Evolutionary conservation across 169 alveolate genomes (phyloP).

Genomic region (Amoebophrya sp.): DNA sequence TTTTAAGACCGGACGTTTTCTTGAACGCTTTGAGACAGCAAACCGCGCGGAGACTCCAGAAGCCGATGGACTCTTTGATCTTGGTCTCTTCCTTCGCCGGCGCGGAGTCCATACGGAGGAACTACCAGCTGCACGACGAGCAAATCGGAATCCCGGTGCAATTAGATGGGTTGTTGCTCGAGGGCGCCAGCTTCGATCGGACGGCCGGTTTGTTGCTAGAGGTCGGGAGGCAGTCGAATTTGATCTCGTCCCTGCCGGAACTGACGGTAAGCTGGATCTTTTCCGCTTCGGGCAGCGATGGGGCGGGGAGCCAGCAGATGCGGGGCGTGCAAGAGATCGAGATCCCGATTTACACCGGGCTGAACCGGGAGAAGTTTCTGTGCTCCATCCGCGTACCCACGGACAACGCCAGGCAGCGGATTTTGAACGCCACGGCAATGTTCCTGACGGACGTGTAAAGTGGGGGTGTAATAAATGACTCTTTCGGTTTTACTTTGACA

Average conservation of each 20-base stretch:
- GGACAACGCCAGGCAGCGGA: not conserved
- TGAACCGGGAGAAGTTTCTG: not conserved
- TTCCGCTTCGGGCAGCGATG: no score
- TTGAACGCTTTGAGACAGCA: slow-evolving; percentile 54
- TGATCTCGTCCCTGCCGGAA: not conserved
- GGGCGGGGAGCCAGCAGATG: no score
- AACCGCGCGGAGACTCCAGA: slow-evolving; percentile 37
- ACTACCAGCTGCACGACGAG: no score
- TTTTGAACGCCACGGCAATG: not conserved
- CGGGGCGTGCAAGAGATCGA: not conserved
- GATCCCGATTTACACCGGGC: not conserved
- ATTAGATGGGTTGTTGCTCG: not conserved
- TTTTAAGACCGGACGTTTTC: slow-evolving; percentile 77
- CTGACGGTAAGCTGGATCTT: not conserved
- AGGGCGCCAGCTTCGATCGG: not conserved
- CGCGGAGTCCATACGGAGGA: no score
- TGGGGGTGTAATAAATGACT: not conserved
- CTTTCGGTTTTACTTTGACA: no score
- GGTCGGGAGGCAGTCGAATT: not conserved
- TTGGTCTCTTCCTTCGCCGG: not conserved
- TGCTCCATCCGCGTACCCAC: not conserved
- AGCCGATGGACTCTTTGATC: not conserved
- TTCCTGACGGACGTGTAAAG: not conserved
- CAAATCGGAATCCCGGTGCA: no score
- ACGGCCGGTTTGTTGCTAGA: not conserved